These are phyloP conservation scores for Sonneratia caseolaris DNA, from an alignment of 345 rosid species.

Conservation along the genomic window DNA sequence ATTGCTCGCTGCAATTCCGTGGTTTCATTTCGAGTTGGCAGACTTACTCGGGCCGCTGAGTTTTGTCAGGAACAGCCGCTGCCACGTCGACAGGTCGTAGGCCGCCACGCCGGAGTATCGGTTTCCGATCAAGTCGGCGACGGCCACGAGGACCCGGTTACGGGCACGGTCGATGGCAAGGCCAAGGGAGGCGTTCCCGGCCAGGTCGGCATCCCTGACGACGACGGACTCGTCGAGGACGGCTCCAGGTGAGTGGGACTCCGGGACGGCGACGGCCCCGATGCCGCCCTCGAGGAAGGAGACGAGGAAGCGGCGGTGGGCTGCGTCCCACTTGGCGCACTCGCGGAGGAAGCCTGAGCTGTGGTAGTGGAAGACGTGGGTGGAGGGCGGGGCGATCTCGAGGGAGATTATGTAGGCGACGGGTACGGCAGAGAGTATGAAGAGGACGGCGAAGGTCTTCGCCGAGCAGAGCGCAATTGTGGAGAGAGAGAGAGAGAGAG, in stretches of 20 bases:
- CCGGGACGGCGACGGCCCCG: conserved; percentile 52
- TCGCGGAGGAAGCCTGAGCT: conserved; percentile 70
- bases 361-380: conserved; percentile 60
- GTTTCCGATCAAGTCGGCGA: conserved; percentile 50
- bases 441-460: conserved; percentile 25
- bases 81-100: conserved; percentile 78
- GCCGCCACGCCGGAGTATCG: conserved; percentile 63
- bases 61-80: conserved; percentile 53
- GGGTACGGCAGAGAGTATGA: conserved; percentile 61
- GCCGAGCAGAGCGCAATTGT: conserved; percentile 27
- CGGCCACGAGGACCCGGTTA: conserved; percentile 65
- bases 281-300: conserved; percentile 72
- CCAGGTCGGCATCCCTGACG: conserved; percentile 55
- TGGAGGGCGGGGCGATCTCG: conserved; percentile 44
- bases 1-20: background rate
- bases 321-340: conserved; percentile 86
- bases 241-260: conserved; percentile 12
- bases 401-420: conserved; percentile 49
- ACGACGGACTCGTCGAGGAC: conserved; percentile 43
- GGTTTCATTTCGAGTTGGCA: background rate
- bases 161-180: conserved; percentile 48
- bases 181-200: conserved; percentile 66
- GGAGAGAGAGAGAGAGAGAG: background rate
- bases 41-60: conserved; percentile 51
- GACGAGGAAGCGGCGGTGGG: conserved; percentile 58